Evolutionary conservation across 208 protist genomes (phyloP).

Genomic region (Vickermania ingenoplastis): DNA sequence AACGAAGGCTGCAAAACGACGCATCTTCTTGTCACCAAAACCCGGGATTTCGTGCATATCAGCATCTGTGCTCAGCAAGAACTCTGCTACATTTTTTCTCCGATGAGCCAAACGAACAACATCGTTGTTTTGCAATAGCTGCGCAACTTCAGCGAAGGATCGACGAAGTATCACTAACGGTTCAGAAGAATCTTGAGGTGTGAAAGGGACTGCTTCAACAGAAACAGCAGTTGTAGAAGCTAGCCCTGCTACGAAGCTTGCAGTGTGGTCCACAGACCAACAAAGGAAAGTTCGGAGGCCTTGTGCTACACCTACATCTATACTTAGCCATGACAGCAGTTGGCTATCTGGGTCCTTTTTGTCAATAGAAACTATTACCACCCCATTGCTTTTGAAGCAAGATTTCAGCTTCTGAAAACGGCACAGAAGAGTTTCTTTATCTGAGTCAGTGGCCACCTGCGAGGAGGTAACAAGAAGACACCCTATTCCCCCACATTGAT

Average conservation of each 20-base stretch:
- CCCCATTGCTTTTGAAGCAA: not conserved
- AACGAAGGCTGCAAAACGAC: not conserved
- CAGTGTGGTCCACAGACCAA: not conserved
- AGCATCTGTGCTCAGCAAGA: not conserved
- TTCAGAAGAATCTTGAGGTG: not conserved
- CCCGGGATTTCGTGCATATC: not conserved
- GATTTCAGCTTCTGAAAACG: not conserved
- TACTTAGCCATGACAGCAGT: not conserved
- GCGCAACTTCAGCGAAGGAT: not conserved
- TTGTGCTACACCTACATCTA: constrained; percentile 1
- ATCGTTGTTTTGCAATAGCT: not conserved
- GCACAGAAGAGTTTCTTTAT: not conserved
- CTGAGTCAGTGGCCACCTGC: not conserved
- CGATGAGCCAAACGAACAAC: not conserved
- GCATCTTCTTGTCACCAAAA: not conserved
- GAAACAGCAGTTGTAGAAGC: not conserved
- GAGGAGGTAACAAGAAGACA: not conserved
- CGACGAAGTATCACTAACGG: not conserved
- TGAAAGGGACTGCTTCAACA: not conserved
- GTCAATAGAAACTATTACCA: not conserved
- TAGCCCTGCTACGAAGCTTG: not conserved
- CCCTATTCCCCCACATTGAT: not conserved
- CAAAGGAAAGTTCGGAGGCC: not conserved
- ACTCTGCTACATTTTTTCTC: not conserved
- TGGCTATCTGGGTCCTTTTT: not conserved